A percentile compares a stretch with the other conserved stretches of the same genome.
These are phyloP conservation scores for Venturia effusa DNA, from an alignment of 2,329 filamentous ascomycete genomes.

Conservation along the genomic window DNA sequence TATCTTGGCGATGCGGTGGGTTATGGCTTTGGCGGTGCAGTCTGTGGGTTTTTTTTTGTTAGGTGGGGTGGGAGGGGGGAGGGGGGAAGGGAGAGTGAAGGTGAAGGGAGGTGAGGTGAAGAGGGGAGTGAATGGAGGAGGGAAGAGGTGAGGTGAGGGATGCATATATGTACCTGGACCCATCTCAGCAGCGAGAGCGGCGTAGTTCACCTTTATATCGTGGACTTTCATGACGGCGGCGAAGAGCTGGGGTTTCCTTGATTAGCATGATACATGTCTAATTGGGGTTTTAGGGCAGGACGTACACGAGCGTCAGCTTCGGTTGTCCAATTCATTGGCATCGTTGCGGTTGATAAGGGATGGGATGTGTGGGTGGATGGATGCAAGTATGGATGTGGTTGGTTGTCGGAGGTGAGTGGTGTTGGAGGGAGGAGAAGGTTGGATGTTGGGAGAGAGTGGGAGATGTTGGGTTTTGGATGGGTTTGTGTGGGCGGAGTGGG, in stretches of 20 bases:
- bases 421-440: not conserved
- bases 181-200: slow-evolving; percentile 13
- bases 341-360: not conserved
- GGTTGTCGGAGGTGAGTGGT: not conserved
- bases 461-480: not conserved
- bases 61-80: not conserved
- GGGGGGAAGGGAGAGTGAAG: not conserved
- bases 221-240: slow-evolving; percentile 9
- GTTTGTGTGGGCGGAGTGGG: not conserved
- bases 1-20: slow-evolving; percentile 13
- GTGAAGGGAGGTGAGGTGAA: not conserved
- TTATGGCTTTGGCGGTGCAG: slow-evolving; percentile 13
- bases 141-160: too few species aligned
- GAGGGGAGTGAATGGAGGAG: not conserved
- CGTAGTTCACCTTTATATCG: slow-evolving; percentile 9
- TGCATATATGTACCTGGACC: not conserved
- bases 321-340: slow-evolving; percentile 7
- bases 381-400: not conserved
- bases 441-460: not conserved
- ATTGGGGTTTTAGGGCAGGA: not conserved
- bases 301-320: slow-evolving; percentile 10
- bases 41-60: slow-evolving; percentile 9
- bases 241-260: slow-evolving; percentile 9
- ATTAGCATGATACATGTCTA: not conserved
- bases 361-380: not conserved